Evolutionary conservation across 768 basidiomycete genomes (phyloP).

Genomic region (Lactarius akahatsu): DNA sequence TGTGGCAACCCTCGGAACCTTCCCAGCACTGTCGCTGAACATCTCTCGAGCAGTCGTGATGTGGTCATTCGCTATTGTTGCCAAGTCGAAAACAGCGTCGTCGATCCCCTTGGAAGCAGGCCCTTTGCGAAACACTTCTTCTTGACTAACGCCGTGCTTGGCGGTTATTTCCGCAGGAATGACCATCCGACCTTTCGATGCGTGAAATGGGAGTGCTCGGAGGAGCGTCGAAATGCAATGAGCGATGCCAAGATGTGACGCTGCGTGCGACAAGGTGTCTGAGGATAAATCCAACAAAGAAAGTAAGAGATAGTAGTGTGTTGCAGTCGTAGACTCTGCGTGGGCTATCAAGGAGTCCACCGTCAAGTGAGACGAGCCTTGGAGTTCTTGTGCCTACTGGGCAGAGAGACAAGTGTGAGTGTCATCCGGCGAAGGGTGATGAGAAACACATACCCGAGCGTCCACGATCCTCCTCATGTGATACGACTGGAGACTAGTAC

Average conservation of each 20-base stretch:
- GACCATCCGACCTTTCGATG: slow-evolving; percentile 64
- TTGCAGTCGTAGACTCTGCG: slow-evolving; percentile 79
- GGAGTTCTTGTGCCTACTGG: slow-evolving; percentile 62
- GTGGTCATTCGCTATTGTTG: slow-evolving; percentile 78
- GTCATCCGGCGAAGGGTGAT: background rate
- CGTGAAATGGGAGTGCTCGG: slow-evolving; percentile 76
- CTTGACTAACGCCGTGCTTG: slow-evolving; percentile 72
- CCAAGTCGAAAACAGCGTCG: slow-evolving; percentile 82
- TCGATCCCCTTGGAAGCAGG: slow-evolving; percentile 56
- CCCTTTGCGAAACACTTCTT: slow-evolving; percentile 69
- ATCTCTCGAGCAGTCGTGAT: slow-evolving; percentile 70
- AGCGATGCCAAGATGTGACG: slow-evolving; percentile 77
- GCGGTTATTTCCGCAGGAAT: slow-evolving; percentile 83
- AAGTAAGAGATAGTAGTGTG: slow-evolving; percentile 72
- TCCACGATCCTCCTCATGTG: slow-evolving; percentile 83
- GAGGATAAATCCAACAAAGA: slow-evolving; percentile 60
- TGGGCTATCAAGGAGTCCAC: slow-evolving; percentile 66
- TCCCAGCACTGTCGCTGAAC: slow-evolving; percentile 53
- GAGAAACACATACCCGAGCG: slow-evolving; percentile 60
- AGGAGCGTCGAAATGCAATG: slow-evolving; percentile 70
- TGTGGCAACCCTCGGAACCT: slow-evolving; percentile 57
- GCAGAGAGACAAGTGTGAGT: slow-evolving; percentile 13
- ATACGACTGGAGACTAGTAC: slow-evolving; percentile 58
- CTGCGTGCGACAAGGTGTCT: slow-evolving; percentile 63
- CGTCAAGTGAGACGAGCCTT: slow-evolving; percentile 63